Evolutionary conservation across 2,329 filamentous ascomycete genomes (phyloP).

Genomic region (Simplicillium sp.): DNA sequence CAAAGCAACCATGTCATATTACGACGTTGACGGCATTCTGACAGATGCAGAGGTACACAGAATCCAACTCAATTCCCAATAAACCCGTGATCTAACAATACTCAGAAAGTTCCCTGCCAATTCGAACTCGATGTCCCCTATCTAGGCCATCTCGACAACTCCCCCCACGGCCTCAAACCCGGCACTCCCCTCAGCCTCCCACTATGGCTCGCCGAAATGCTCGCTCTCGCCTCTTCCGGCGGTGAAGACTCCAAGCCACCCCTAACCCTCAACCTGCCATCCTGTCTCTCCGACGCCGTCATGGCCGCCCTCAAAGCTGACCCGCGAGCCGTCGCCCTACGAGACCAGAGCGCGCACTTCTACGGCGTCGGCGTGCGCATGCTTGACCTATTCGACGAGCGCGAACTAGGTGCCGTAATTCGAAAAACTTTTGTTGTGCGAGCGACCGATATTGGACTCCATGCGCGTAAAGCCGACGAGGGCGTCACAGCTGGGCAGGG

Average conservation of each 20-base stretch:
- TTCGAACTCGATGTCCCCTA: constrained; percentile 85
- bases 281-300: constrained; percentile 67
- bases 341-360: constrained; percentile 77
- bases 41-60: constrained; percentile 67
- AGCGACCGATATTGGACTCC: constrained; percentile 74
- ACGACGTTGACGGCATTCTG: constrained; percentile 75
- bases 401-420: constrained; percentile 64
- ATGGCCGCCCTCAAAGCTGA: constrained; percentile 87
- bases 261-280: constrained; percentile 72
- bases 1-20: constrained; percentile 55
- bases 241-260: constrained; percentile 43
- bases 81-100: background rate
- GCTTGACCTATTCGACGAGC: constrained; percentile 82
- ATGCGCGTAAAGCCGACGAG: constrained; percentile 76
- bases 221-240: constrained; percentile 56
- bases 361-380: constrained; percentile 80
- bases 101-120: constrained; percentile 85
- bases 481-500: constrained; percentile 44
- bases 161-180: constrained; percentile 59
- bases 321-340: constrained; percentile 72
- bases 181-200: constrained; percentile 77
- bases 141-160: constrained; percentile 84
- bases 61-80: constrained; percentile 1
- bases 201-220: constrained; percentile 91
- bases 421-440: constrained; percentile 72